Evolutionary conservation across 2,329 filamentous ascomycete species (phyloP), one percentile per base, ranked within the genome.

Genomic region (Aureobasidium sp.): DNA sequence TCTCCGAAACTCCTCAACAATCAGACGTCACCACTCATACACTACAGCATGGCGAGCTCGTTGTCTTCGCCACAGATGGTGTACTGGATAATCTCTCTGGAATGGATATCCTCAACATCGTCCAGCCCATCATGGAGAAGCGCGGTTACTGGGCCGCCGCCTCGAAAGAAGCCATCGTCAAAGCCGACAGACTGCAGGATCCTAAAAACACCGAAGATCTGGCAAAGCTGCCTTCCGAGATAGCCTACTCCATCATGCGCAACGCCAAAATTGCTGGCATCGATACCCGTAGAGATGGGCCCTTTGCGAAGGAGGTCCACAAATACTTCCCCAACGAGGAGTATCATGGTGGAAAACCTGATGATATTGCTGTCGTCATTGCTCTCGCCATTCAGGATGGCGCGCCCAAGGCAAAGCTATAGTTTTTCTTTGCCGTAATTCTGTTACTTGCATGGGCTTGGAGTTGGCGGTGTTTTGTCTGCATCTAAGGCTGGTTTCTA

Each of bases 51-150:
- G 94, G 94, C 22, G 94, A 99, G 72, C 88, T 99, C 1, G 79
- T 97, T n/a, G 77, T 99, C 20, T 89, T 99, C 67, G 94, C 91
- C 1, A 96, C 91, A 0, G 94, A 99, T 74, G 94, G 94, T 4
- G 88, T 97, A 5, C 94, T 94, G 83, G 94, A 99, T 74, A 99
- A 99, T 69, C 81, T 99, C 36, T 94, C 90, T 70, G 89, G 91
- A 69, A 89, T 96, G 70, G 91, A 99, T 67, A 87, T 95, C 34
- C 81, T 99, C 14, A 84, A 86, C 64, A 85, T 95, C 58, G 86
- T 93, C 29, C 93, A 71, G 36, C 69, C 69, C 45, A 68, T 74
- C 34, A 96, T 99, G 91, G 80, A 86, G 37, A 78, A 82, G 59
- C 63, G 67, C 2, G 72, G 72, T 17, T 72, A 71, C 63, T 75